Evolutionary conservation across 139 green algal species (phyloP).

Genomic region (Tetradesmus obliquus): DNA sequence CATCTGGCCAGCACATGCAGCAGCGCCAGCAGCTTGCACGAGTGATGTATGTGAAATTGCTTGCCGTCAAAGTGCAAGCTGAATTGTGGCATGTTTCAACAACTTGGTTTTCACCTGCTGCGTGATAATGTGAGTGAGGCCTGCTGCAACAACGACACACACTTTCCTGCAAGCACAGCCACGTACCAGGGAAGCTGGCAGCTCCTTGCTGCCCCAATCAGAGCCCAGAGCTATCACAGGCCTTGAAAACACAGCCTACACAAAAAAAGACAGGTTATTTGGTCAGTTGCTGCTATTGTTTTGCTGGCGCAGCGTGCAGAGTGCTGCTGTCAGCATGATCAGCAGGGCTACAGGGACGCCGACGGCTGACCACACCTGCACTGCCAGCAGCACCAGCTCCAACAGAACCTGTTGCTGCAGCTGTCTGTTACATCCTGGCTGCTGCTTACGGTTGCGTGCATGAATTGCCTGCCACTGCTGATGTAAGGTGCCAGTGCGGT

Average conservation of each 20-base stretch:
- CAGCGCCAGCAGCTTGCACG: not conserved
- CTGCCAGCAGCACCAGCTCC: not conserved
- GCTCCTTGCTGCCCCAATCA: slow-evolving; percentile 56
- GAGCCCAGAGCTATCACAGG: slow-evolving; percentile 71
- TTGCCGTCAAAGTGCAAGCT: not conserved
- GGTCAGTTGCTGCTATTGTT: not conserved
- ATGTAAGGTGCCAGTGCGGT: not conserved
- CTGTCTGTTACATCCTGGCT: not conserved
- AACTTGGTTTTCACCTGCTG: not conserved
- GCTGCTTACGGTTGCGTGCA: not conserved
- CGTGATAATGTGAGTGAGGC: too few relatives aligned
- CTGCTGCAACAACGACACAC: not conserved
- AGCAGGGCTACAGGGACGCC: too few relatives aligned
- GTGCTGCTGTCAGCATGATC: not conserved
- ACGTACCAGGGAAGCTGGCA: slow-evolving; percentile 46
- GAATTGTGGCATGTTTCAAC: not conserved
- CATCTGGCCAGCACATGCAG: not conserved
- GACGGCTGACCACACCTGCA: not conserved
- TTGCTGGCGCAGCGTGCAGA: not conserved
- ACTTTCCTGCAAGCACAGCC: not conserved
- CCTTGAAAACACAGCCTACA: slow-evolving; percentile 63
- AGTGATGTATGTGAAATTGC: not conserved
- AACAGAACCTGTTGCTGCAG: not conserved
- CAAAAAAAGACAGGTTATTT: not conserved
- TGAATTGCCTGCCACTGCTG: not conserved